phyloP scores from a whole-genome alignment of 176 grass and related monocot species.

The Oryza meyeriana region DNA sequence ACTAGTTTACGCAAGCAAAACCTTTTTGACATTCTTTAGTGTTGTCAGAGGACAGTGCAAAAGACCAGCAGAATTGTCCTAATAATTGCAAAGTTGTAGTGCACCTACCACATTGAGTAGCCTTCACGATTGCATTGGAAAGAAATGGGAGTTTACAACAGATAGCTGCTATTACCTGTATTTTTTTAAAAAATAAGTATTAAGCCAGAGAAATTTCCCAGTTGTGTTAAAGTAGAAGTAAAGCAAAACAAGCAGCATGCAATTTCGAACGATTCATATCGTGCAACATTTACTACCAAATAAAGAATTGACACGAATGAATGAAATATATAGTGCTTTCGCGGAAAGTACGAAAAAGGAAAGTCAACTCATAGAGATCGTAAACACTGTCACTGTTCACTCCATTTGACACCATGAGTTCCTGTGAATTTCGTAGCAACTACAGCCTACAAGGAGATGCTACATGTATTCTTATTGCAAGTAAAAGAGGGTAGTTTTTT shows the following conservation, averaged over 20 bases:
- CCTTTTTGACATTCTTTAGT: neutral
- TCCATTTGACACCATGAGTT: neutral
- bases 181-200: constrained; percentile 15
- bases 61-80: neutral
- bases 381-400: neutral
- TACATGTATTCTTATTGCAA: neutral
- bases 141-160: constrained; percentile 82
- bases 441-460: neutral
- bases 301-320: neutral
- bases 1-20: neutral
- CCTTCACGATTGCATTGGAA: constrained; percentile 68
- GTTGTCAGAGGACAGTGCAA: neutral
- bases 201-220: neutral
- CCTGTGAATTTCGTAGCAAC: neutral
- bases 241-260: constrained; percentile 5
- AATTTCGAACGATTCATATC: neutral
- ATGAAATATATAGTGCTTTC: neutral
- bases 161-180: constrained; percentile 69
- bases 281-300: neutral
- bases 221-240: neutral
- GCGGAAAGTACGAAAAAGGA: neutral
- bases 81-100: constrained; percentile 18
- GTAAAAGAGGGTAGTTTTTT: neutral
- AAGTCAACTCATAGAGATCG: neutral
- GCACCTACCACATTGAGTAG: constrained; percentile 70